Percentiles rank a stretch among this genome's conserved stretches.
phyloP scores from a whole-genome alignment of 306 rosid genomes.

The Cicer judaicum region DNA sequence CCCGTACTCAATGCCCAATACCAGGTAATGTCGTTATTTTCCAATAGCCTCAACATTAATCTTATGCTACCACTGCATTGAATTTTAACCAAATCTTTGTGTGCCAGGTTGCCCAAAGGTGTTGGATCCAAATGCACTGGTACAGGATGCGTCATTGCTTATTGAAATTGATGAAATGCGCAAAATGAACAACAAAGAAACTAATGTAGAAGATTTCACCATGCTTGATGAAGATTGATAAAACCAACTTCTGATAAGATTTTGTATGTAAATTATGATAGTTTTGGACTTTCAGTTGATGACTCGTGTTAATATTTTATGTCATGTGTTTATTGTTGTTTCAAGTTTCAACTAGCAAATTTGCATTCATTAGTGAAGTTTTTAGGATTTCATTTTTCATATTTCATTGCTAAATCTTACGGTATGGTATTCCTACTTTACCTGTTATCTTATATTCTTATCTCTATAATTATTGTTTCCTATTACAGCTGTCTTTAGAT shows the following conservation, averaged over 20 bases:
- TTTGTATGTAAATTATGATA: conserved; percentile 37
- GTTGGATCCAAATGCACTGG: conserved; percentile 53
- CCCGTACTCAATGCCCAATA: conserved; percentile 62
- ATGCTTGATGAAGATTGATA: conserved; percentile 59
- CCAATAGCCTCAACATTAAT: conserved; percentile 18
- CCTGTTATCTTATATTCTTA: not conserved
- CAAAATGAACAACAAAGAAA: conserved; percentile 48
- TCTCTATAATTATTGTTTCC: not conserved
- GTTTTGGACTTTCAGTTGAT: conserved; percentile 15
- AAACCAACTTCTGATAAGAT: conserved; percentile 37
- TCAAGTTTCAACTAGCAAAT: conserved; percentile 12
- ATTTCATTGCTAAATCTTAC: not conserved
- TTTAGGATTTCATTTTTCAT: conserved; percentile 11
- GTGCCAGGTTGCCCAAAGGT: conserved; percentile 73
- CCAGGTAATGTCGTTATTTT: conserved; percentile 62
- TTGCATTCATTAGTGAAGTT: conserved; percentile 24
- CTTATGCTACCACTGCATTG: conserved; percentile 6
- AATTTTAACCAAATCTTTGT: conserved; percentile 38
- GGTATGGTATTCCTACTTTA: not conserved
- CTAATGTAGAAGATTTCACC: conserved; percentile 71
- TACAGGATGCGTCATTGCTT: conserved; percentile 62
- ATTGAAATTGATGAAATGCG: conserved; percentile 80
- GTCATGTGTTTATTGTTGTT: conserved; percentile 15
- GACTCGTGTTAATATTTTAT: conserved; percentile 22
- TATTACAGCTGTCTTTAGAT: not conserved